phyloP scores from a whole-genome alignment of 306 rosid genomes.

The Trichosanthes cucumerina region DNA sequence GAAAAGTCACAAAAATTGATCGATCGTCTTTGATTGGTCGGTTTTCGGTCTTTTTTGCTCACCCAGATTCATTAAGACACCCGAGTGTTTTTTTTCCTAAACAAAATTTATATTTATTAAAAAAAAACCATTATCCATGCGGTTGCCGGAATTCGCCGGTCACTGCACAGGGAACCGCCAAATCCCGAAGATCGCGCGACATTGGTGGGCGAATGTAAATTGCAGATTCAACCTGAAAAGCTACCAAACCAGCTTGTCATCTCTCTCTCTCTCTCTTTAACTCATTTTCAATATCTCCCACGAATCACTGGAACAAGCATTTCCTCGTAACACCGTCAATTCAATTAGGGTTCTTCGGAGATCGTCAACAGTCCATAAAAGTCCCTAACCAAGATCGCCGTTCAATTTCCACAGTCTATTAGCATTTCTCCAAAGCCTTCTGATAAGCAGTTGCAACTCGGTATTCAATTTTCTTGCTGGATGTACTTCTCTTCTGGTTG shows the following conservation, averaged over 20 bases:
- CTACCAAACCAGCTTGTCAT: neutral
- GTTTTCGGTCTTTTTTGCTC: no score
- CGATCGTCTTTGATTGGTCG: no score
- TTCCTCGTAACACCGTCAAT: neutral
- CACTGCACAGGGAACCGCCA: neutral
- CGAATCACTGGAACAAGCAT: neutral
- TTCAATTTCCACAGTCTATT: neutral
- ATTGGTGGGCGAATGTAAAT: neutral
- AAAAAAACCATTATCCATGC: neutral
- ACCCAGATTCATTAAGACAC: no score
- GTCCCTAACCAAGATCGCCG: neutral
- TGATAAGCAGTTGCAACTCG: neutral
- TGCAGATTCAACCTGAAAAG: neutral
- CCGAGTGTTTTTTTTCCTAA: no score
- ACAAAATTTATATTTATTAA: no score
- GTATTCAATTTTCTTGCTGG: neutral
- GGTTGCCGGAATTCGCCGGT: neutral
- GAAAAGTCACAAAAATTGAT: no score
- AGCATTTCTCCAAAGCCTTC: neutral
- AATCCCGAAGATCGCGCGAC: constrained; percentile 3
- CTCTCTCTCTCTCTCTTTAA: no score
- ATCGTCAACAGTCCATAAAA: neutral
- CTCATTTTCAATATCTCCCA: neutral
- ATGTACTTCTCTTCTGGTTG: neutral
- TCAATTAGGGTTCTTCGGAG: constrained; percentile 3